Percentiles rank a stretch among this genome's conserved stretches.
Conservation (phyloP, 495 filamentous ascomycete genomes). For the Talaromyces thailandensis region DNA sequence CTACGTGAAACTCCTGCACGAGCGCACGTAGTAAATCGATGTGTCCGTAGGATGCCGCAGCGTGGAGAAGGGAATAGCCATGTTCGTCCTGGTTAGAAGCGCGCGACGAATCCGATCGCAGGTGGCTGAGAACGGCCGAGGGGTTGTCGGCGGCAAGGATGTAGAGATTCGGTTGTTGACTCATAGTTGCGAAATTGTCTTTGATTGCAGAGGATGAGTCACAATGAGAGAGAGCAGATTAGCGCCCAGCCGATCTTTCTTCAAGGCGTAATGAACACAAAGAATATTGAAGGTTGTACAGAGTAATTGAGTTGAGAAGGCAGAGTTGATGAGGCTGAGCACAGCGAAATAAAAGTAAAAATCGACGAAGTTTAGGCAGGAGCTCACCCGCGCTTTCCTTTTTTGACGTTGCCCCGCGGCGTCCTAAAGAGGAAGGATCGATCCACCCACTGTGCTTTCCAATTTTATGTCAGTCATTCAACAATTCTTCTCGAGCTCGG, state of each 20-base stretch:
- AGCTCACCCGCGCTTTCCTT: background rate
- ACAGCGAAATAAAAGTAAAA: constrained; percentile 8
- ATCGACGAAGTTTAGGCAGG: constrained; percentile 2
- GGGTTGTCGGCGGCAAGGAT: constrained; percentile 72
- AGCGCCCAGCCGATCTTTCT: constrained; percentile 3
- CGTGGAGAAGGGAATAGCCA: constrained; percentile 88
- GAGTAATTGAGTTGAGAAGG: background rate
- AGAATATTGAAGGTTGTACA: background rate
- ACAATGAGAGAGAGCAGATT: background rate
- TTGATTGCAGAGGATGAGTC: background rate
- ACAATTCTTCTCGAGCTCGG: background rate
- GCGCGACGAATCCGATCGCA: constrained; percentile 55
- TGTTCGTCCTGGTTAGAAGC: constrained; percentile 67
- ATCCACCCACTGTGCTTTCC: background rate
- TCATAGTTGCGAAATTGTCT: constrained; percentile 19
- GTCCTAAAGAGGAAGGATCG: constrained; percentile 6
- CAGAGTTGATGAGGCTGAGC: background rate
- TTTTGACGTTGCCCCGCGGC: constrained; percentile 3
- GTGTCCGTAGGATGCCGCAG: constrained; percentile 85
- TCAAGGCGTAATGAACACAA: background rate
- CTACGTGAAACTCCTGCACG: constrained; percentile 64
- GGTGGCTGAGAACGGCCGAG: constrained; percentile 51
- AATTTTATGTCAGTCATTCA: background rate
- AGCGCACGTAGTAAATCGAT: constrained; percentile 68
- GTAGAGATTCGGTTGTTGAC: constrained; percentile 59